These are phyloP conservation scores for Fraxinus sp. DNA, from an alignment of 305 asterid species.

Conservation along the genomic window DNA sequence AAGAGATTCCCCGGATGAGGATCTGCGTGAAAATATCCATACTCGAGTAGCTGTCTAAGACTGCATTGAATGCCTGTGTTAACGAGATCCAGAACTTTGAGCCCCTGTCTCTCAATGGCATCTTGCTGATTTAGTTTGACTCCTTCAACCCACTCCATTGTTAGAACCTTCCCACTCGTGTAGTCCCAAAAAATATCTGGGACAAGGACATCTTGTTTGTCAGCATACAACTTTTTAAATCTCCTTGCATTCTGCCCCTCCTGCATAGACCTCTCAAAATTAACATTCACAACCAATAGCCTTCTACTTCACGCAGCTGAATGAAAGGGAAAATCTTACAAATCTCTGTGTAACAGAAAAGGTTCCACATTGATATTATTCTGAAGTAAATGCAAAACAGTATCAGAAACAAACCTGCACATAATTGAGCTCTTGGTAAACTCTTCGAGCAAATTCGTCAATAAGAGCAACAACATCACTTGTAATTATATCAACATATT, in stretches of 20 bases:
- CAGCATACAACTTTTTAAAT: conserved; percentile 93
- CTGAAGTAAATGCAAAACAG: conserved; percentile 1
- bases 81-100: conserved; percentile 88
- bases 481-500: conserved; percentile 71
- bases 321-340: conserved; percentile 3
- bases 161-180: conserved; percentile 90
- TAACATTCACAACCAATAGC: conserved; percentile 53
- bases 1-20: conserved; percentile 99
- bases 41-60: conserved; percentile 94
- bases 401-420: conserved; percentile 70
- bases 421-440: conserved; percentile 96
- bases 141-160: conserved; percentile 99
- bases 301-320: conserved; percentile 19
- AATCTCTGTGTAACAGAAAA: background rate
- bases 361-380: background rate
- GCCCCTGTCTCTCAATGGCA: conserved; percentile 96
- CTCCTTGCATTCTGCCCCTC: conserved; percentile 98
- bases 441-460: conserved; percentile 96
- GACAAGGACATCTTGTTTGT: conserved; percentile 90
- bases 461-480: conserved; percentile 92
- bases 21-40: conserved; percentile 98
- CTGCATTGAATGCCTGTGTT: conserved; percentile 97
- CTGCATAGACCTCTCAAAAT: conserved; percentile 78
- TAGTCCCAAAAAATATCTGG: conserved; percentile 98
- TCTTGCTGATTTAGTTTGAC: conserved; percentile 91